These are phyloP conservation scores for Baorangia bicolor DNA, from an alignment of 768 basidiomycete species.

Conservation along the genomic window DNA sequence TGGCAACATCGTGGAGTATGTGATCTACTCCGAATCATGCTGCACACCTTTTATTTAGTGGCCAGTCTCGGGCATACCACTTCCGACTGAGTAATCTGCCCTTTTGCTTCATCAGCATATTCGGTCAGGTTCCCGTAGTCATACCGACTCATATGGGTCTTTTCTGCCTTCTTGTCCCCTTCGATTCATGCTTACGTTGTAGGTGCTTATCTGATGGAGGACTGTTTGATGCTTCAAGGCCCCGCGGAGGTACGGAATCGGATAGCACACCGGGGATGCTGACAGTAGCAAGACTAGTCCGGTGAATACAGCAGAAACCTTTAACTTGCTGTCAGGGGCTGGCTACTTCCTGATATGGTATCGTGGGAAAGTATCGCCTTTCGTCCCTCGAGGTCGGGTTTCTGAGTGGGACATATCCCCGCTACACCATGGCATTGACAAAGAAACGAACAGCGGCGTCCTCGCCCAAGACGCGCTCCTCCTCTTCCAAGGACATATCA, in stretches of 20 bases:
- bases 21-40: background rate
- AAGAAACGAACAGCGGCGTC: constrained; percentile 30
- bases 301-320: background rate
- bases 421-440: constrained; percentile 27
- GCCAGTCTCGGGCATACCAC: background rate
- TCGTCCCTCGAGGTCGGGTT: background rate
- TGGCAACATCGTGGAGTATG: constrained; percentile 18
- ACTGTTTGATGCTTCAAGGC: too few relatives aligned
- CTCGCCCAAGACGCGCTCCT: constrained; percentile 37
- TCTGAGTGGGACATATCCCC: background rate
- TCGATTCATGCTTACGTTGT: background rate
- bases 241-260: background rate
- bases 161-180: background rate
- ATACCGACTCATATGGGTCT: too few relatives aligned
- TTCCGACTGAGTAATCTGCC: background rate
- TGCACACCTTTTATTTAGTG: background rate
- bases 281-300: background rate
- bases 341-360: background rate
- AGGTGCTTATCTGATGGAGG: background rate
- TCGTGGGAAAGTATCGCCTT: constrained; percentile 11
- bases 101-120: constrained; percentile 2
- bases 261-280: background rate
- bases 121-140: background rate
- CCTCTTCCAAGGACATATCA: constrained; percentile 50
- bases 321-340: background rate